A percentile compares a stretch with the other conserved stretches of the same genome.
These are phyloP conservation scores for Alternaria alternata DNA, from an alignment of 2,329 filamentous ascomycete species.

Conservation along the genomic window DNA sequence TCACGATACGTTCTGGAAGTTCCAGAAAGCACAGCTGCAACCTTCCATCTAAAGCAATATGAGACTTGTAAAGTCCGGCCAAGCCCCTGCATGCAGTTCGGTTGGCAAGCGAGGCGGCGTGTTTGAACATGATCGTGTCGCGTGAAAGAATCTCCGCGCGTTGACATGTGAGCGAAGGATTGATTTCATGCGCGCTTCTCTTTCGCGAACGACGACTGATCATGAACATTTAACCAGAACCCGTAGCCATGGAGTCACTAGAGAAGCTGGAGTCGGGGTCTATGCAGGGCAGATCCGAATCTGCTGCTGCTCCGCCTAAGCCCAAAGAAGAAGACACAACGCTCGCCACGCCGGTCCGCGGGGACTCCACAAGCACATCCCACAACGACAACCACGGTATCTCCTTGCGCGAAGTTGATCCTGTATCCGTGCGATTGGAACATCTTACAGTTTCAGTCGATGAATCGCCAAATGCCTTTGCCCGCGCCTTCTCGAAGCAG, in stretches of 20 bases:
- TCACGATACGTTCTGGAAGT: not conserved
- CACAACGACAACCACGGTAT: slow-evolving; percentile 42
- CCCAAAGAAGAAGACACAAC: slow-evolving; percentile 8
- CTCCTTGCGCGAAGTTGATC: slow-evolving; percentile 61
- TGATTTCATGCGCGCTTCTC: slow-evolving; percentile 11
- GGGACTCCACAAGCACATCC: slow-evolving; percentile 27
- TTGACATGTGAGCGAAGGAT: slow-evolving; percentile 5
- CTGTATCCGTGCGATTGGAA: slow-evolving; percentile 64
- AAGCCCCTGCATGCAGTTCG: slow-evolving; percentile 25
- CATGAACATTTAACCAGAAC: slow-evolving; percentile 18
- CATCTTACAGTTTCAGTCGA: slow-evolving; percentile 66
- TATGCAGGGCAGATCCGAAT: not conserved
- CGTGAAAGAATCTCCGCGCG: slow-evolving; percentile 5
- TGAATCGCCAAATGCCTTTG: slow-evolving; percentile 57
- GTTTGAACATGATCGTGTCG: slow-evolving; percentile 3
- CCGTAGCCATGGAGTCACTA: slow-evolving; percentile 24
- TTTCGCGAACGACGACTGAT: slow-evolving; percentile 7
- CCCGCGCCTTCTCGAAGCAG: slow-evolving; percentile 38
- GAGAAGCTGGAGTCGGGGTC: slow-evolving; percentile 18
- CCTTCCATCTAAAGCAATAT: slow-evolving; percentile 1
- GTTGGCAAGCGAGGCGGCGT: slow-evolving; percentile 32
- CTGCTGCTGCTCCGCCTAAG: not conserved
- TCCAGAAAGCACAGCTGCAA: not conserved
- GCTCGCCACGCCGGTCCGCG: slow-evolving; percentile 23
- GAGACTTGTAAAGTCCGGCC: slow-evolving; percentile 5